These are phyloP conservation scores for Chromosphaera perkinsii DNA, from an alignment of 208 protist genomes.

Conservation along the genomic window DNA sequence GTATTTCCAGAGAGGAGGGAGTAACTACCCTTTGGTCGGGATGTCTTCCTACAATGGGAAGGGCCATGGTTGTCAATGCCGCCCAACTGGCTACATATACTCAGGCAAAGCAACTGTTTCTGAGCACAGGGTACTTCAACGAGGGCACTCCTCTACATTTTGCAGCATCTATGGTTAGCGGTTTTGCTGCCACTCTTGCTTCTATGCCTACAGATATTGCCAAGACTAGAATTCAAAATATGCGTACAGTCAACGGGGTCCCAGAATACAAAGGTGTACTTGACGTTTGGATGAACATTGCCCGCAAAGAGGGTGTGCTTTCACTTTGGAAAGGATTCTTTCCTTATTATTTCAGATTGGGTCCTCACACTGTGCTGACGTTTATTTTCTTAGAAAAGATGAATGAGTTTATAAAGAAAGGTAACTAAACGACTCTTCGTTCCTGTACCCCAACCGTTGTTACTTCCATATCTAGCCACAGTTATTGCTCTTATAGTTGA, in stretches of 20 bases:
- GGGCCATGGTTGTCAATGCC: conserved; percentile 48
- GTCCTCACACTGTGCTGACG: conserved; percentile 25
- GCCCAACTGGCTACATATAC: conserved; percentile 46
- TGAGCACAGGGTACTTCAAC: neutral
- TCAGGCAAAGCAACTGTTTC: conserved; percentile 37
- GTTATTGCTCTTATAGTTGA: neutral
- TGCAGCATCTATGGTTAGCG: neutral
- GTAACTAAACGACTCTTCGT: neutral
- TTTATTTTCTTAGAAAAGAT: conserved; percentile 28
- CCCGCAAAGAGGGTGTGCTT: conserved; percentile 27
- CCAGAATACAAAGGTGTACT: neutral
- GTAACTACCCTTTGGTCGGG: conserved; percentile 41
- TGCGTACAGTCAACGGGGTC: conserved; percentile 4
- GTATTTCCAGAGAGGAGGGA: conserved; percentile 45
- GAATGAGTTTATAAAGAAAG: neutral
- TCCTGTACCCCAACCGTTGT: neutral
- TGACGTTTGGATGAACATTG: neutral
- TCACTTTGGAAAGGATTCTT: conserved; percentile 32
- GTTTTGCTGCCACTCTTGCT: conserved; percentile 27
- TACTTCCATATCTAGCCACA: neutral
- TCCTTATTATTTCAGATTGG: conserved; percentile 20
- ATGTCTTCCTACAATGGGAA: conserved; percentile 31
- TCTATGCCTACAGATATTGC: conserved; percentile 41
- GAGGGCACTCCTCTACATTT: conserved; percentile 10
- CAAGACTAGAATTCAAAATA: conserved; percentile 46